These are phyloP conservation scores for Lactarius psammicola DNA, from an alignment of 768 basidiomycete genomes.

Conservation along the genomic window DNA sequence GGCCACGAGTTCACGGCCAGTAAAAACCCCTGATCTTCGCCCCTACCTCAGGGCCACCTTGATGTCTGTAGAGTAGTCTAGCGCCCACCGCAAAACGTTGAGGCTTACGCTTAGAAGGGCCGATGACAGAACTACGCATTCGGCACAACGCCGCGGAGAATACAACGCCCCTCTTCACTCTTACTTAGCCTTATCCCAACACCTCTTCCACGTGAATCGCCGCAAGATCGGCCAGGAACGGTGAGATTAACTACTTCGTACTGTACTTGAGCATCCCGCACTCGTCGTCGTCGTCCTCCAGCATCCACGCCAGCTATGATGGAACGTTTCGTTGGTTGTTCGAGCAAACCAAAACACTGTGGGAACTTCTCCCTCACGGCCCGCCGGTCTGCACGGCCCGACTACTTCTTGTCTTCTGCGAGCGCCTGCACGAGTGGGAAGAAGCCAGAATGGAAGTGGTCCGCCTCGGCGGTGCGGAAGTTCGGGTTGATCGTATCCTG, in stretches of 20 bases:
- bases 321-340: no score
- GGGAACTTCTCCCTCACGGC: slow-evolving; percentile 80
- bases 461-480: slow-evolving; percentile 79
- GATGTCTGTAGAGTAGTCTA: slow-evolving; percentile 53
- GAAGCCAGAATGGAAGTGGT: slow-evolving; percentile 81
- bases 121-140: slow-evolving; percentile 37
- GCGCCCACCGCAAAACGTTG: background rate
- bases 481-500: slow-evolving; percentile 64
- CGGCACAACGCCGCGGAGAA: background rate
- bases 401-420: slow-evolving; percentile 48
- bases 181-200: slow-evolving; percentile 83
- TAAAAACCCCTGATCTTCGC: slow-evolving; percentile 64
- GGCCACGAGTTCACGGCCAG: slow-evolving; percentile 27
- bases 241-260: slow-evolving; percentile 79
- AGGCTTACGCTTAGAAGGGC: slow-evolving; percentile 68
- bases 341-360: slow-evolving; percentile 75
- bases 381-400: slow-evolving; percentile 28
- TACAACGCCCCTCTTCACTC: slow-evolving; percentile 56
- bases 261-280: slow-evolving; percentile 57
- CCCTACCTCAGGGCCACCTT: slow-evolving; percentile 74
- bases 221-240: slow-evolving; percentile 69
- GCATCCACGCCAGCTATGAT: slow-evolving; percentile 59
- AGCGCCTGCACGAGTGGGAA: slow-evolving; percentile 68
- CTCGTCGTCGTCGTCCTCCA: slow-evolving; percentile 67
- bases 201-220: slow-evolving; percentile 69